Evolutionary conservation across 2,329 filamentous ascomycete genomes (phyloP), one percentile per base, ranked within the genome.

Genomic region (Cladosporium halotolerans): DNA sequence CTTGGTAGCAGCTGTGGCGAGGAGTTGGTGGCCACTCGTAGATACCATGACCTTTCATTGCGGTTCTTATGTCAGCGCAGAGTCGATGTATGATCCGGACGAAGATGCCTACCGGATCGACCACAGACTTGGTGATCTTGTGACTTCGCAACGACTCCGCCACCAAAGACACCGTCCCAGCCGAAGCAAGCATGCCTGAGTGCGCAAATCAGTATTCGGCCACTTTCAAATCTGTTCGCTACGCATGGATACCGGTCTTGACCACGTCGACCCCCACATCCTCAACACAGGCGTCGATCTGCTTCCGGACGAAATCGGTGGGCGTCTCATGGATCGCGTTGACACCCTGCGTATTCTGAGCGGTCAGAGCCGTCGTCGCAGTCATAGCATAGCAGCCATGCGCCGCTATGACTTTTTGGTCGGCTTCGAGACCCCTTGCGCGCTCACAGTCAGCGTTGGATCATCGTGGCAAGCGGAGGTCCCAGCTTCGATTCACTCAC

Each of bases 311-410:
- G 69, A 97, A 96, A 4, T 78, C 76, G 0, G 88, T 76, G 0
- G 92, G 92, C 7, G 88, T 81, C 53, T 86, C 74, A 65, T 96
- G 89, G 48, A 97, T 89, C 59, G 80, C 89, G 57, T 83, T 77
- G 11, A 97, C 90, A 4, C 89, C 89, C 50, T 81, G 78, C 0
- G 93, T 99, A 71, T 97, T 96, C 67, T 97, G 93, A 13, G 89
- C 91, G n/a, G 93, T 99, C 66, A 99, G 75, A 16, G 92, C 92
- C 11, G 92, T 95, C 9, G 92, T 96, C 18, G 91, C 89, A 47
- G 92, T 96, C 84, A 96, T 95, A 55, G 89, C 90, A 77, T 97
- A 97, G 73, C 88, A 93, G 55, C 86, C 85, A 79, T 97, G 90
- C 14, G 88, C 89, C 42, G 90, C 87, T 56, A 96, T 86, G 57